Base-by-base conservation (phyloP, 768 basidiomycete genomes). In the Rhodosporidiobolus odoratus region DNA sequence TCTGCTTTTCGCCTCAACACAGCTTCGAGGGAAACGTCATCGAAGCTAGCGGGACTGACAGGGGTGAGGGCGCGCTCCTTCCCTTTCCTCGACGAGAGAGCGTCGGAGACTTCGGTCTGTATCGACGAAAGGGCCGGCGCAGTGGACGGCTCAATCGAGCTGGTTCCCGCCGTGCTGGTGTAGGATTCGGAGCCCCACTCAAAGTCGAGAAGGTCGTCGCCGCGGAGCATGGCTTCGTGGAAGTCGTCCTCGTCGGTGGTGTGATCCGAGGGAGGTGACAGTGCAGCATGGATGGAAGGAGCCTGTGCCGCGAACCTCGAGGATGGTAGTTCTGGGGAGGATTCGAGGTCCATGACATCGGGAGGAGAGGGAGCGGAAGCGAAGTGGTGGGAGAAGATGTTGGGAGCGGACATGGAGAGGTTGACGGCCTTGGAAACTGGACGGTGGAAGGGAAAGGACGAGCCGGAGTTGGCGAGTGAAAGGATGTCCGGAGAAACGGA, bases 171-270 rank as follows among this genome's bases (percentile, higher is more conserved):
- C 15, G 63, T 57, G 38, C 15, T n/a, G 25, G 65, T 63, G 68
- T 61, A 74, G 23, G 73, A 74, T 25, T 74, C 75, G 41, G 59
- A 62, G 19, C 75, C 76, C 69, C 75, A 77, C 47, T 73, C 75
- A 40, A 77, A 75, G 48, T 77, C 76, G 37, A 76, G 58, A 43
- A 71, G 68, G 56, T 74, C 66, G 69, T 68, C 71, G 56, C 72
- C 73, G 38, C 66, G 68, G 23, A 77, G 73, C 73, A 77, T 77
- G 17, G 75, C 75, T 53, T 75, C 75, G 65, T 77, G 76, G 71
- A 75, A 77, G 61, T 76, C 76, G 63, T 74, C 73, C 53, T 69
- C 67, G 40, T 68, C 63, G 15, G 71, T 52, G 3, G 69, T 30
- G 15, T 47, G 48, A 32, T 43, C 58, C 37, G 68, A 45, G 27